These are phyloP conservation scores for Alternaria incomplexa DNA, from an alignment of 2,329 filamentous ascomycete species.

Conservation along the genomic window DNA sequence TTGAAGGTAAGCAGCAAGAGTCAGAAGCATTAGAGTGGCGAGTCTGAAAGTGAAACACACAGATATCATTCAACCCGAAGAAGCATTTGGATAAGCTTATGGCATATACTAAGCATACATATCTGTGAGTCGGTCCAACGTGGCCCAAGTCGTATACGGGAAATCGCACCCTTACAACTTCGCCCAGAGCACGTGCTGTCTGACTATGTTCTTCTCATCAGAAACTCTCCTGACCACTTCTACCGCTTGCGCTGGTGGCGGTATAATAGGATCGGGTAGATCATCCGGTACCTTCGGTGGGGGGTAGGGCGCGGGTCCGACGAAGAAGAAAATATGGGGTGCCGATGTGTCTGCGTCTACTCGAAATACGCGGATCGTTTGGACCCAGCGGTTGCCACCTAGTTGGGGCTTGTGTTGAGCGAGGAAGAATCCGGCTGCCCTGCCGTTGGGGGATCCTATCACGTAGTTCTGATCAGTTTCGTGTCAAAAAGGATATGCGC, in stretches of 20 bases:
- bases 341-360: neutral
- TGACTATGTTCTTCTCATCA: constrained; percentile 5
- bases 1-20: neutral
- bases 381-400: neutral
- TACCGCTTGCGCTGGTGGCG: neutral
- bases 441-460: constrained; percentile 1
- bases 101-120: neutral
- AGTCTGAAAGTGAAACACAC: neutral
- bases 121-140: neutral
- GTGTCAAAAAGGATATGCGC: neutral
- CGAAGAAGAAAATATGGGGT: neutral
- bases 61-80: fast-evolving
- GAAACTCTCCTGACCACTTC: neutral
- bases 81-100: neutral
- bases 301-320: neutral
- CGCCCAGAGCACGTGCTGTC: constrained; percentile 6
- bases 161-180: neutral
- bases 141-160: neutral
- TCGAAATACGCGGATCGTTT: neutral
- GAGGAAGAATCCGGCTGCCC: constrained; percentile 1
- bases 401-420: constrained; percentile 3
- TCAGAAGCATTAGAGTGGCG: neutral
- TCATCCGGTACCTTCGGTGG: neutral
- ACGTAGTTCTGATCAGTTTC: neutral
- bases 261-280: neutral